Evolutionary conservation across 768 basidiomycete genomes (phyloP).

Genomic region (Tulasnella calospora): DNA sequence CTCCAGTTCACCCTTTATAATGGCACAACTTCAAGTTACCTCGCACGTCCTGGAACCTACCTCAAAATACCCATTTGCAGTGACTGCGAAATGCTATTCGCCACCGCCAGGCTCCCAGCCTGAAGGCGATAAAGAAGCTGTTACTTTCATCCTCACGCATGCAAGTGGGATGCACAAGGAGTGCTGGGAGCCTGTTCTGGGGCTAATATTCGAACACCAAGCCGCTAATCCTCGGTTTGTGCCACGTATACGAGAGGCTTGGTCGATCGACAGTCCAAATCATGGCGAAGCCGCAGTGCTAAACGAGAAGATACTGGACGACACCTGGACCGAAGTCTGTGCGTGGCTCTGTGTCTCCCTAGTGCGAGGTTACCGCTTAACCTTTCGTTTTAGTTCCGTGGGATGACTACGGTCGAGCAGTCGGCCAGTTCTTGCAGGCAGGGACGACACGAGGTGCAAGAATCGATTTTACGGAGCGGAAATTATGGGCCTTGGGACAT

Average conservation of each 20-base stretch:
- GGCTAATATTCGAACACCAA: background rate
- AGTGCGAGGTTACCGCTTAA: background rate
- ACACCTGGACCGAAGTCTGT: slow-evolving; percentile 8
- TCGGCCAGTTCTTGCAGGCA: slow-evolving; percentile 10
- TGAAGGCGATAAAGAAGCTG: background rate
- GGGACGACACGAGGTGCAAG: background rate
- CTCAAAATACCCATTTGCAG: slow-evolving; percentile 7
- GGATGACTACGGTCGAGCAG: slow-evolving; percentile 23
- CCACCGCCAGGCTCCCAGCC: background rate
- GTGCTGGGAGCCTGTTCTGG: background rate
- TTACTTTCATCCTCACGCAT: slow-evolving; percentile 21
- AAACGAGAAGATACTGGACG: slow-evolving; percentile 3
- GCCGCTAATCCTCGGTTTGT: background rate
- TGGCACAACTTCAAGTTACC: background rate
- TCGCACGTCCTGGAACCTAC: slow-evolving; percentile 13
- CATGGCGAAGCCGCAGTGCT: slow-evolving; percentile 24
- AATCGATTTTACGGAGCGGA: slow-evolving; percentile 21
- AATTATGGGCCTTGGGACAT: slow-evolving; percentile 20
- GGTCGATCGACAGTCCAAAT: slow-evolving; percentile 22
- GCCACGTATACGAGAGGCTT: slow-evolving; percentile 16
- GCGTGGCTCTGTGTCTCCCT: background rate
- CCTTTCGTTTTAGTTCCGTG: slow-evolving; percentile 7
- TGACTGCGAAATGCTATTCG: slow-evolving; percentile 24
- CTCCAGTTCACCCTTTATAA: background rate
- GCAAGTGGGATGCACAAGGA: slow-evolving; percentile 23